A percentile compares a stretch with the other conserved stretches of the same genome.
phyloP scores from a whole-genome alignment of 306 rosid species.

The Cicer pinnatifidum region DNA sequence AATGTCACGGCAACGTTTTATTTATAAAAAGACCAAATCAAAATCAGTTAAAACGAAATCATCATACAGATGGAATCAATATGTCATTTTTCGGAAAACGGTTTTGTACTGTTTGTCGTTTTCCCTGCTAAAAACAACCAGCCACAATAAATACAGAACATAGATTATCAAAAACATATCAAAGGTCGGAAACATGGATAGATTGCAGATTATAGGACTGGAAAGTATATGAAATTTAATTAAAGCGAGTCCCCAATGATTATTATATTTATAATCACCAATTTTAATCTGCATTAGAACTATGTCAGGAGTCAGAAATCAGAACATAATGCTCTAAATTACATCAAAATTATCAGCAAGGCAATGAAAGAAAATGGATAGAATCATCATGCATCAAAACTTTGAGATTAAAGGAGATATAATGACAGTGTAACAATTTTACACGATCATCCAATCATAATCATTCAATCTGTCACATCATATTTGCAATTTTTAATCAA shows the following conservation, averaged over 20 bases:
- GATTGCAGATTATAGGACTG: constrained; percentile 6
- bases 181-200: constrained; percentile 8
- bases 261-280: not conserved
- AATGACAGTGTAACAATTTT: no score
- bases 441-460: no score
- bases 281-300: constrained; percentile 14
- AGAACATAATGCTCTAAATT: constrained; percentile 19
- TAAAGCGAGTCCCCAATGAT: not conserved
- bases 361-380: constrained; percentile 31
- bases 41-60: not conserved
- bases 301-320: not conserved
- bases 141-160: constrained; percentile 22
- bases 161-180: not conserved
- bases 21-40: not conserved
- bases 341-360: constrained; percentile 22
- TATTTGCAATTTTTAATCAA: no score
- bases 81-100: not conserved
- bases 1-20: not conserved
- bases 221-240: not conserved
- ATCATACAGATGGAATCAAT: not conserved
- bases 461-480: no score
- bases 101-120: not conserved
- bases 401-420: no score
- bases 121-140: not conserved
- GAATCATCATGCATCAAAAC: constrained; percentile 12